Conservation (phyloP, 805 yeast genomes). For the Yarrowia sp. region DNA sequence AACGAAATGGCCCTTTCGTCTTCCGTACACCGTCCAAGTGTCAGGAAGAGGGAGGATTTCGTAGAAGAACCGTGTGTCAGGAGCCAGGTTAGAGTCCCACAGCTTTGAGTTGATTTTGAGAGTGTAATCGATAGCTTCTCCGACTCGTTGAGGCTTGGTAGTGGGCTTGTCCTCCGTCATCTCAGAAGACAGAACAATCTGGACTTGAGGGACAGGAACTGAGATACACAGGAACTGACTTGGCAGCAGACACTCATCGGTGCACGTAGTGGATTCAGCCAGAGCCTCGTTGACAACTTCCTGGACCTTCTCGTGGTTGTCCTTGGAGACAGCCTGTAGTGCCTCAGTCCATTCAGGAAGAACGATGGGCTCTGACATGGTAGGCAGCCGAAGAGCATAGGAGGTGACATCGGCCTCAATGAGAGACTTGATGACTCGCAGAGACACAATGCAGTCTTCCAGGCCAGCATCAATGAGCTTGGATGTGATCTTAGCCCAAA, state of each 20-base stretch:
- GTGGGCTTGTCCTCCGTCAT: slow-evolving; percentile 30
- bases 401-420: slow-evolving; percentile 39
- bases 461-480: slow-evolving; percentile 26
- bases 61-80: slow-evolving; percentile 53
- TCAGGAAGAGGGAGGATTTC: slow-evolving; percentile 63
- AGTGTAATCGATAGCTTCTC: slow-evolving; percentile 21
- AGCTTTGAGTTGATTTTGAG: slow-evolving; percentile 39
- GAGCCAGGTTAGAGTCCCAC: slow-evolving; percentile 28
- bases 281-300: slow-evolving; percentile 18
- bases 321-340: slow-evolving; percentile 25
- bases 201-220: slow-evolving; percentile 39
- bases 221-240: slow-evolving; percentile 22
- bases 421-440: slow-evolving; percentile 33
- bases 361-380: slow-evolving; percentile 21
- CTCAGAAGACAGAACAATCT: slow-evolving; percentile 34
- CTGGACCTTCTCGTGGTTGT: slow-evolving; percentile 24
- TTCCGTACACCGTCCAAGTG: slow-evolving; percentile 82
- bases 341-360: slow-evolving; percentile 19
- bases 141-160: slow-evolving; percentile 14
- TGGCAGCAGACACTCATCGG: not conserved
- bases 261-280: slow-evolving; percentile 13
- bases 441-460: slow-evolving; percentile 34
- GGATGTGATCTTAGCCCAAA: slow-evolving; percentile 40
- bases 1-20: slow-evolving; percentile 60
- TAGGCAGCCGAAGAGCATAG: slow-evolving; percentile 40